These are phyloP conservation scores for Colletotrichum somersetense DNA, from an alignment of 2,329 filamentous ascomycete genomes.

Conservation along the genomic window DNA sequence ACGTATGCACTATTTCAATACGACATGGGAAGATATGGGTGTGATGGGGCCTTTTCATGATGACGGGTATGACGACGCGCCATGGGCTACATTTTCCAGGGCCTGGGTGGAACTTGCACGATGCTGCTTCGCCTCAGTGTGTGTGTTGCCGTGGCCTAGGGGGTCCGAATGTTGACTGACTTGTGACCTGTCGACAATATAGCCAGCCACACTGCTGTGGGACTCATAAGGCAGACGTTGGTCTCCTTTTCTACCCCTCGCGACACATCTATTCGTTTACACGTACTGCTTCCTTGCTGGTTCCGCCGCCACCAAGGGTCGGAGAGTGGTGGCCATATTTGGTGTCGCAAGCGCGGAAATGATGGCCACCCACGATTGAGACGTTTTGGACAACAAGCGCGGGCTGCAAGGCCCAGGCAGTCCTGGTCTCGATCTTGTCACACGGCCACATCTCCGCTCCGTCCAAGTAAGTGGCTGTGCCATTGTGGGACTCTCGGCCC, in stretches of 20 bases:
- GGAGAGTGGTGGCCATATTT: constrained; percentile 19
- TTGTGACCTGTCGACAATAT: constrained; percentile 13
- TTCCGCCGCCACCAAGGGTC: neutral
- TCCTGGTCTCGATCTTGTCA: constrained; percentile 26
- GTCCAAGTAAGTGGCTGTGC: neutral
- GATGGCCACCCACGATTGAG: constrained; percentile 23
- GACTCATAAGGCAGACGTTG: neutral
- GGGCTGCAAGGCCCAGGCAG: constrained; percentile 19
- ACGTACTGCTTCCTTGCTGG: constrained; percentile 4
- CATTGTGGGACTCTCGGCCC: constrained; percentile 24
- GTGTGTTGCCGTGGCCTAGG: constrained; percentile 26
- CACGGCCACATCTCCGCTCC: neutral
- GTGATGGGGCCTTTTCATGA: neutral
- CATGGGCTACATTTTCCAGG: constrained; percentile 9
- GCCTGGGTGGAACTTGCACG: constrained; percentile 16
- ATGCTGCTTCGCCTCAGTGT: constrained; percentile 2
- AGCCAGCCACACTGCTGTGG: constrained; percentile 10
- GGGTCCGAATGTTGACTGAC: neutral
- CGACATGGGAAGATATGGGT: constrained; percentile 13
- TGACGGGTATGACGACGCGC: constrained; percentile 32
- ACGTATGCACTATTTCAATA: neutral
- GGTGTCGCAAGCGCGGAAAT: constrained; percentile 39
- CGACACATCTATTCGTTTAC: neutral
- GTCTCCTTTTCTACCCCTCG: constrained; percentile 11
- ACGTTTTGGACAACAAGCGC: constrained; percentile 35